phyloP scores from a whole-genome alignment of 345 rosid species.

The Sisymbrium altissimum region DNA sequence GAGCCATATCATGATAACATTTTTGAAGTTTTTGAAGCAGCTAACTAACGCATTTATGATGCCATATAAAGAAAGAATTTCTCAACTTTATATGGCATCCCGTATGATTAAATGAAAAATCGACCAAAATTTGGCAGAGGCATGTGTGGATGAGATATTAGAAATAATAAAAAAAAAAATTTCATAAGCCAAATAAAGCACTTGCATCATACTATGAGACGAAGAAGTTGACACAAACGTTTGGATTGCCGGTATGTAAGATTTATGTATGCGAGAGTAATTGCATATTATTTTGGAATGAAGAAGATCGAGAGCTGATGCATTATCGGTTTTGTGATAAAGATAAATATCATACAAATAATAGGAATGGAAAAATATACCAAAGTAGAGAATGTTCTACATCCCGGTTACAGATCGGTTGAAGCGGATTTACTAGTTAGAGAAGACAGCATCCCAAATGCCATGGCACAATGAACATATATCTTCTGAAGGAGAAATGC shows the following conservation, averaged over 20 bases:
- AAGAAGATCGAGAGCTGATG: neutral
- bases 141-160: too few species aligned
- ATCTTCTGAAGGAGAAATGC: too few species aligned
- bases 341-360: neutral
- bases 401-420: neutral
- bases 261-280: neutral
- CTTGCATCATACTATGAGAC: neutral
- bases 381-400: neutral
- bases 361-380: neutral
- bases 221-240: neutral
- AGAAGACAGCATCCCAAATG: too few species aligned
- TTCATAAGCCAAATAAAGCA: neutral
- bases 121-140: too few species aligned
- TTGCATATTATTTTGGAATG: neutral
- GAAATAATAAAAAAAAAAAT: too few species aligned
- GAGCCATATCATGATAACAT: neutral
- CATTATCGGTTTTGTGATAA: neutral
- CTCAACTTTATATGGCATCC: neutral
- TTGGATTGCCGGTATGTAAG: neutral
- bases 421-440: too few species aligned
- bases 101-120: too few species aligned
- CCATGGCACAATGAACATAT: too few species aligned
- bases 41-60: neutral
- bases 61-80: neutral
- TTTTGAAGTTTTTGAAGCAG: neutral